These are phyloP conservation scores for Pisolithus sp. DNA, from an alignment of 768 basidiomycete genomes.

Conservation along the genomic window DNA sequence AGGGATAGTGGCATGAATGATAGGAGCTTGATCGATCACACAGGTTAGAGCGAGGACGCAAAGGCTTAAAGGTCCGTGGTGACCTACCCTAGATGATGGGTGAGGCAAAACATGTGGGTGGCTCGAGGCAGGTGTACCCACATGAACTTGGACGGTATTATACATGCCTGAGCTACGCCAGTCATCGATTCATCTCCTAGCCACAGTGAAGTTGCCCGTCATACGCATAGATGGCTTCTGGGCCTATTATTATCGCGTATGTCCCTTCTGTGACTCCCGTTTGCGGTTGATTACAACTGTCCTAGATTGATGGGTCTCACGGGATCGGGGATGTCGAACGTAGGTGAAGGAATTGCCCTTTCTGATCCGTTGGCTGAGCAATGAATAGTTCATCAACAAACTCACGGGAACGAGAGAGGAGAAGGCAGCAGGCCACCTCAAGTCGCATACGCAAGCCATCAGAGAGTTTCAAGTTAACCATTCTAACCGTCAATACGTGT, in stretches of 20 bases:
- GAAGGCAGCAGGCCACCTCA: not conserved
- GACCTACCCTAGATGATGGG: no score
- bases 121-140: no score
- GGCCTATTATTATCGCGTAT: not conserved
- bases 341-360: not conserved
- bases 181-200: not conserved
- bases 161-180: not conserved
- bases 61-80: no score
- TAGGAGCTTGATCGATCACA: no score
- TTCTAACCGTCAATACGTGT: not conserved
- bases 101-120: no score
- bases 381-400: not conserved
- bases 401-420: not conserved
- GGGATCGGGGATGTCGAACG: not conserved
- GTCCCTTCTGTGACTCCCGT: not conserved
- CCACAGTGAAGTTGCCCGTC: not conserved
- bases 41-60: not conserved
- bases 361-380: not conserved
- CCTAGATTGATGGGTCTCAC: constrained; percentile 7
- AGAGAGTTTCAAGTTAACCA: constrained; percentile 9
- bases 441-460: constrained; percentile 2
- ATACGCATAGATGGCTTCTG: not conserved
- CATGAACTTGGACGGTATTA: not conserved
- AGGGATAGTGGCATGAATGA: not conserved
- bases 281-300: not conserved